Evolutionary conservation across 1,139 yeast species (phyloP).

Genomic region (Nakaseomyces sp.): DNA sequence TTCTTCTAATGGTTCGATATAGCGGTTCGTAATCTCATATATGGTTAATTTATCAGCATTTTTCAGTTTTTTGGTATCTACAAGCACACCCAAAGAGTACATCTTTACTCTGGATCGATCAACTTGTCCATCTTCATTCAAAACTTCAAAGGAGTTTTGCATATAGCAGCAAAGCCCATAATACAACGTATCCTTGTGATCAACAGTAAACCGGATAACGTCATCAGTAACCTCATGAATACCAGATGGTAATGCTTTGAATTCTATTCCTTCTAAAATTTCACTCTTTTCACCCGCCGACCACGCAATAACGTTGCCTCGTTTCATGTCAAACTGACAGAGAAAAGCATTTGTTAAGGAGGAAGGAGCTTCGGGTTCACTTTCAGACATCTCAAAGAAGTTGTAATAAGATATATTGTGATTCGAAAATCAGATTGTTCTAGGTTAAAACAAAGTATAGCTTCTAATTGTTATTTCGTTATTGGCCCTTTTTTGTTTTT

Average conservation of each 20-base stretch:
- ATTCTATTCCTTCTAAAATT: conserved; percentile 46
- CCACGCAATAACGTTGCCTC: conserved; percentile 29
- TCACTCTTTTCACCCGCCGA: conserved; percentile 15
- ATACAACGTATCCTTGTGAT: conserved; percentile 19
- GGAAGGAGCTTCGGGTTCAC: conserved; percentile 7
- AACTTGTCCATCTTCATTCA: conserved; percentile 20
- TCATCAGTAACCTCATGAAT: conserved; percentile 56
- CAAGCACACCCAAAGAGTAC: conserved; percentile 58
- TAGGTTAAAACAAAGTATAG: too few species aligned
- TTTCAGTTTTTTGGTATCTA: conserved; percentile 31
- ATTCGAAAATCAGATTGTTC: too few species aligned
- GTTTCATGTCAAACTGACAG: conserved; percentile 28
- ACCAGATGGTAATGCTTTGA: conserved; percentile 73
- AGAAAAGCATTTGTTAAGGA: conserved; percentile 16
- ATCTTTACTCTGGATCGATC: conserved; percentile 51
- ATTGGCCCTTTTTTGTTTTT: neutral
- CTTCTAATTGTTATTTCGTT: too few species aligned
- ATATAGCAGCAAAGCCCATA: conserved; percentile 45
- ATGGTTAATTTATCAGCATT: neutral
- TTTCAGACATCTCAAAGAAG: neutral
- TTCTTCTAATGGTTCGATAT: conserved; percentile 30
- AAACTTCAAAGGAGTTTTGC: conserved; percentile 33
- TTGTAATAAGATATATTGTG: neutral
- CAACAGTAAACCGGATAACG: conserved; percentile 43
- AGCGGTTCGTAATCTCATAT: neutral